Base-by-base conservation (phyloP, 176 grass and related monocot genomes). In the Musa itinerans region DNA sequence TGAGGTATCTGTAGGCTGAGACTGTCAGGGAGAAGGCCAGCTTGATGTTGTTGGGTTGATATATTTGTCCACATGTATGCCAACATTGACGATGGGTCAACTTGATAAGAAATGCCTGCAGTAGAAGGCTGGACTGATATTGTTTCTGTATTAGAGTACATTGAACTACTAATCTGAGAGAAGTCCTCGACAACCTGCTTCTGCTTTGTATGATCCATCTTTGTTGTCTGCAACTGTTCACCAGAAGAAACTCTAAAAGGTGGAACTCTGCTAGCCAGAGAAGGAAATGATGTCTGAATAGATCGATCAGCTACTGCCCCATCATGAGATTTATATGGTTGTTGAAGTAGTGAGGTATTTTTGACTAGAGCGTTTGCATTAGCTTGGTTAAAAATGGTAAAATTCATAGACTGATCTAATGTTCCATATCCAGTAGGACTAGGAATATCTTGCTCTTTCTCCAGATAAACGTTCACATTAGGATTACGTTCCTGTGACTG, bases 41-140 rank as follows among this genome's bases (percentile, higher is more conserved):
- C 16, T 56, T 69, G 64, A 57, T 29, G 56, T 53, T 62, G 78
- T 73, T 62, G 78, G 64, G 78, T 22, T 80, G 78, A 73, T 80
- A 80, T 51, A 64, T 54, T 80, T 80, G 68, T 64, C 78, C 78
- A 80, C 14, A 73, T 69, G 73, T 73, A 64, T n/a, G 63, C 43
- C 20, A 72, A 73, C 69, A 80, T 80, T 50, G 43, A 73, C 53
- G 69, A 61, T 56, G 73, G 53, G 10, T n/a, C 78, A 80, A 27
- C 57, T 73, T 72, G 78, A 20, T 73, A 56, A 52, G 55, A 51
- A 57, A 73, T 80, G 13, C 48, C 55, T 62, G 56, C 50, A 11
- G 26, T 29, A 48, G 78, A 64, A 54, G 69, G 54, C 65, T 63
- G 78, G 20, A 24, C 55, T 53, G 68, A 63, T 19, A 48, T 53